A percentile compares a stretch with the other conserved stretches of the same genome.
Evolutionary conservation across 352 stramenopile species (phyloP).

Genomic region (Phytophthora pini): DNA sequence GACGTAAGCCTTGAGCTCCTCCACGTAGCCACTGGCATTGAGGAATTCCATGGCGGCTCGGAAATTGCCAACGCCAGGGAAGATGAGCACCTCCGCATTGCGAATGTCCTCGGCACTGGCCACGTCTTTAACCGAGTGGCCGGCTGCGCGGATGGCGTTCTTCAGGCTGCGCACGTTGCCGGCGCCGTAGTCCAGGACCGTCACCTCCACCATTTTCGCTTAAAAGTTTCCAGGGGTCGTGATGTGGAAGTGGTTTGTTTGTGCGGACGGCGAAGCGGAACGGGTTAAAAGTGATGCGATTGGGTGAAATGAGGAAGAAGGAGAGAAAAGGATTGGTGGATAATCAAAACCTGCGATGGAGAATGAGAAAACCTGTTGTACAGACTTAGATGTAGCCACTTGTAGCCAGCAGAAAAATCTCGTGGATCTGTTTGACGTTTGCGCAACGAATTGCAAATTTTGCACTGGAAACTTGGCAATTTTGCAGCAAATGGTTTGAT

Average conservation of each 20-base stretch:
- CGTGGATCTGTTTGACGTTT: conserved; percentile 1
- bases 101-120: conserved; percentile 91
- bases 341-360: neutral
- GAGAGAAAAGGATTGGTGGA: neutral
- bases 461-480: too few species aligned
- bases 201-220: conserved; percentile 72
- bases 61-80: conserved; percentile 88
- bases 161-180: conserved; percentile 98
- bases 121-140: conserved; percentile 91
- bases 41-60: conserved; percentile 94
- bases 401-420: conserved; percentile 1
- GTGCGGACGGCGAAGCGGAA: neutral
- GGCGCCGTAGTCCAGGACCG: conserved; percentile 98
- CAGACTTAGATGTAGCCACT: neutral
- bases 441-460: neutral
- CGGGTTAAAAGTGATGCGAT: neutral
- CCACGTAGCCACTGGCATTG: conserved; percentile 86
- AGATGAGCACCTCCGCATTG: conserved; percentile 85
- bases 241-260: conserved; percentile 6
- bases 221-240: neutral
- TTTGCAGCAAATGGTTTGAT: neutral
- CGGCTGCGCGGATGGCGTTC: conserved; percentile 95
- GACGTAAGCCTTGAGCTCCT: conserved; percentile 91
- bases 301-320: conserved; percentile 4
- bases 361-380: neutral